Evolutionary conservation across 306 rosid species (phyloP).

Genomic region (Sindora glabra): DNA sequence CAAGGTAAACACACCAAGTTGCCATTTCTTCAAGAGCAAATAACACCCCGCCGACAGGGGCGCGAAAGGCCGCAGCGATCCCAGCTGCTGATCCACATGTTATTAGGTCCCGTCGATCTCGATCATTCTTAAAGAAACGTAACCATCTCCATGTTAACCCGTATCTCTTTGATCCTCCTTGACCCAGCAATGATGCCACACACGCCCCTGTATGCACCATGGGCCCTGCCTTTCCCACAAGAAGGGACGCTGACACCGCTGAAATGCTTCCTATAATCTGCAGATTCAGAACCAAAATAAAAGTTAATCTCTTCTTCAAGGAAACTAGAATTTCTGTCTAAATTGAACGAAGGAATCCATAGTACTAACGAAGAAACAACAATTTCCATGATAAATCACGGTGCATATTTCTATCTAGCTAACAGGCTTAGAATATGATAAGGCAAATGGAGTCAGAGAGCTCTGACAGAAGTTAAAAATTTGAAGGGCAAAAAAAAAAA

Average conservation of each 20-base stretch:
- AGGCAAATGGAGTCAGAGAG: neutral
- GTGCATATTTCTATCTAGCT: neutral
- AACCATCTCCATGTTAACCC: constrained; percentile 80
- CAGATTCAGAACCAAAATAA: constrained; percentile 3
- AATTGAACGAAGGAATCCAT: neutral
- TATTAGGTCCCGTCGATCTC: constrained; percentile 82
- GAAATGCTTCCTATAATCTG: constrained; percentile 92
- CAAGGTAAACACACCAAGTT: constrained; percentile 55
- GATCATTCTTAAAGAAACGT: constrained; percentile 67
- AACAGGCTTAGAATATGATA: neutral
- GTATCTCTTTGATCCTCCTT: constrained; percentile 72
- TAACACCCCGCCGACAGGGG: constrained; percentile 95
- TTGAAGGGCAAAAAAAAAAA: neutral
- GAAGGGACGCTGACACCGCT: constrained; percentile 80
- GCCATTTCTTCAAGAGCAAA: constrained; percentile 96
- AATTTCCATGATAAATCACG: neutral
- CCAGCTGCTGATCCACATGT: constrained; percentile 95
- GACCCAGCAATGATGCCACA: constrained; percentile 74
- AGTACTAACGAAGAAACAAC: neutral
- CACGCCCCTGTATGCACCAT: constrained; percentile 98
- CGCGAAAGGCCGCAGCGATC: constrained; percentile 86
- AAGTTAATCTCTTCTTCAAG: constrained; percentile 16
- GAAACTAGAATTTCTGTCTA: neutral
- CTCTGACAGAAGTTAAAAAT: neutral
- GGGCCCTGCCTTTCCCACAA: constrained; percentile 93